Evolutionary conservation across 768 basidiomycete species (phyloP).

Genomic region (Lactarius sp.): DNA sequence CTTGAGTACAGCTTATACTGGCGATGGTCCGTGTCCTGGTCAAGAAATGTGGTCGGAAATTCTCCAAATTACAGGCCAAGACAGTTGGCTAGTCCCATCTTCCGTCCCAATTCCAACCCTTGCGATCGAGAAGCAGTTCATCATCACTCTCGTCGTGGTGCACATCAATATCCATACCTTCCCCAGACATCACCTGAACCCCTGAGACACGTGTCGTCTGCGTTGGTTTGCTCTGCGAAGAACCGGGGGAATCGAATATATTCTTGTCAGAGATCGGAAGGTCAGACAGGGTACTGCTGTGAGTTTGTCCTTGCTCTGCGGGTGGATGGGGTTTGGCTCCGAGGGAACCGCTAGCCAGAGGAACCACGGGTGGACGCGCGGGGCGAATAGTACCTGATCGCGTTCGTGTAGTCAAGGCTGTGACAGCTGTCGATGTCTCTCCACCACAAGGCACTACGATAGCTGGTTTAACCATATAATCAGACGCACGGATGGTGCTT

Average conservation of each 20-base stretch:
- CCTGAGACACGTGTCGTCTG: background rate
- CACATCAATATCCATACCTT: conserved; percentile 9
- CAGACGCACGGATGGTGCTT: conserved; percentile 26
- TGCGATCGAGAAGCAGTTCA: conserved; percentile 20
- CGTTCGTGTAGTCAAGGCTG: conserved; percentile 22
- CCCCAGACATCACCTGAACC: background rate
- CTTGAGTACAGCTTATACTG: background rate
- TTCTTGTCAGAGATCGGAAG: background rate
- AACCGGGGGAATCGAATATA: background rate
- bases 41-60: background rate
- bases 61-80: background rate
- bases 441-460: background rate
- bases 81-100: conserved; percentile 13
- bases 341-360: background rate
- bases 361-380: conserved; percentile 11
- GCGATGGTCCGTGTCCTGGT: background rate
- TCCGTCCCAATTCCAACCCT: conserved; percentile 26
- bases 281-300: background rate
- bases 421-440: background rate
- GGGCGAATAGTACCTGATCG: conserved; percentile 27
- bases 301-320: conserved; percentile 24
- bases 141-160: conserved; percentile 21
- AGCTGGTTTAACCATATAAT: conserved; percentile 12
- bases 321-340: conserved; percentile 22
- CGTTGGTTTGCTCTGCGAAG: background rate